A percentile compares a stretch with the other conserved stretches of the same genome.
phyloP scores from a whole-genome alignment of 495 filamentous ascomycete genomes.

The Thermothielavioides terrestris region DNA sequence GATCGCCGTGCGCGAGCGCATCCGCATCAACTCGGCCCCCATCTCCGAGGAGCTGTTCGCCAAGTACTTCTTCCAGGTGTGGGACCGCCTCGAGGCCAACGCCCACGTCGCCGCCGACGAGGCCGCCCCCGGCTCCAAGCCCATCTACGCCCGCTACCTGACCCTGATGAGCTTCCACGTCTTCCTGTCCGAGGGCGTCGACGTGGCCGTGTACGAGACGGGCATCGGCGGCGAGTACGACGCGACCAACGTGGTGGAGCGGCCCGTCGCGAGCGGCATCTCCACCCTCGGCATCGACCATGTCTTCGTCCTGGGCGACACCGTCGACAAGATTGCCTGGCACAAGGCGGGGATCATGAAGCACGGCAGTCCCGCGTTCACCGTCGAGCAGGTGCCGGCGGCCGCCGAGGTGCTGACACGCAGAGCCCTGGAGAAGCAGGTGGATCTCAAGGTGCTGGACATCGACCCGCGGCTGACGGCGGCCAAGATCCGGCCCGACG shows the following conservation, averaged over 20 bases:
- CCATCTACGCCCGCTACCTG: slow-evolving; percentile 83
- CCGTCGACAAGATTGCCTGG: slow-evolving; percentile 91
- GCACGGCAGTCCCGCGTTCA: slow-evolving; percentile 56
- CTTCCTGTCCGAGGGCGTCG: slow-evolving; percentile 70
- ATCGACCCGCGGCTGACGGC: slow-evolving; percentile 54
- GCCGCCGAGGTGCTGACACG: slow-evolving; percentile 62
- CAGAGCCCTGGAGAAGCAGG: slow-evolving; percentile 59
- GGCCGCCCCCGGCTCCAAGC: slow-evolving; percentile 44
- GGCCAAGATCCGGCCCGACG: slow-evolving; percentile 68
- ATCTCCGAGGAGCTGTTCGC: slow-evolving; percentile 71
- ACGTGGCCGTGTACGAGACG: slow-evolving; percentile 81
- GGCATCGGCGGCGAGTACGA: slow-evolving; percentile 93
- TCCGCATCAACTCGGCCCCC: slow-evolving; percentile 68
- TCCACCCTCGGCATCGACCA: slow-evolving; percentile 90
- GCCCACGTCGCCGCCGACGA: slow-evolving; percentile 19
- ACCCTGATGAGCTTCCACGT: slow-evolving; percentile 86
- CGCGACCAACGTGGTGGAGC: slow-evolving; percentile 78
- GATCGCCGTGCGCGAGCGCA: slow-evolving; percentile 79
- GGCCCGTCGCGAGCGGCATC: slow-evolving; percentile 66
- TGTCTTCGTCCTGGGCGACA: slow-evolving; percentile 64
- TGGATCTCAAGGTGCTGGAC: slow-evolving; percentile 51
- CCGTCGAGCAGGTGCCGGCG: slow-evolving; percentile 55
- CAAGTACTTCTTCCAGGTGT: slow-evolving; percentile 80
- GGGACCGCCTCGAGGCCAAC: slow-evolving; percentile 59
- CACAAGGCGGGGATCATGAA: slow-evolving; percentile 96